Conservation (phyloP, 2,329 filamentous ascomycete species). For the Diaporthe nobilis region DNA sequence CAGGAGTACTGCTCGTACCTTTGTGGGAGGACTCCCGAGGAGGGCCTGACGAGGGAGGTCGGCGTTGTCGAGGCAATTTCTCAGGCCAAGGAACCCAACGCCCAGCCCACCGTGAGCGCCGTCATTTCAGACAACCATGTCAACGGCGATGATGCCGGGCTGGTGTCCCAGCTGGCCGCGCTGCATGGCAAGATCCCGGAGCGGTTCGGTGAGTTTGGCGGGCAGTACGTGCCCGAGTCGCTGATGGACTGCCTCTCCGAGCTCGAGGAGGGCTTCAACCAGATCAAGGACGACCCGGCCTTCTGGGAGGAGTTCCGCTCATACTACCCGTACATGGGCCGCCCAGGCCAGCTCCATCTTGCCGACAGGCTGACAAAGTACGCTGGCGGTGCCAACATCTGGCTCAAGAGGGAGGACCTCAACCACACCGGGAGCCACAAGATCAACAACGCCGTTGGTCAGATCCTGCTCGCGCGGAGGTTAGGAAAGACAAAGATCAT, state of each 20-base stretch:
- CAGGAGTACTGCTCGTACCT: slow-evolving; percentile 88
- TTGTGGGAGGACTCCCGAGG: slow-evolving; percentile 60
- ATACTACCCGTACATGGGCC: slow-evolving; percentile 97
- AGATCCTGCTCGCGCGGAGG: slow-evolving; percentile 86
- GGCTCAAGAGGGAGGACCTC: slow-evolving; percentile 96
- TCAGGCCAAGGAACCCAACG: slow-evolving; percentile 71
- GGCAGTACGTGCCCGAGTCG: slow-evolving; percentile 97
- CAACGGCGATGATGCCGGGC: slow-evolving; percentile 60
- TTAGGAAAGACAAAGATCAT: slow-evolving; percentile 98
- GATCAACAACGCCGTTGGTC: slow-evolving; percentile 98
- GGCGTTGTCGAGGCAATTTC: slow-evolving; percentile 78
- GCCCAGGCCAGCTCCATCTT: slow-evolving; percentile 91
- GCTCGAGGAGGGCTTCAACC: slow-evolving; percentile 91
- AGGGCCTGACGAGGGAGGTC: slow-evolving; percentile 72
- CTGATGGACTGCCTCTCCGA: slow-evolving; percentile 96
- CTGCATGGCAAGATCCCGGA: slow-evolving; percentile 86
- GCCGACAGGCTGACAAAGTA: slow-evolving; percentile 90
- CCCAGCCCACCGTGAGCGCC: slow-evolving; percentile 76
- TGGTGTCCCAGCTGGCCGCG: slow-evolving; percentile 88
- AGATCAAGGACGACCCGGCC: slow-evolving; percentile 85
- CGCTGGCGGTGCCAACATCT: slow-evolving; percentile 94
- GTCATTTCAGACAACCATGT: slow-evolving; percentile 69
- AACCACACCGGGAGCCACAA: slow-evolving; percentile 99
- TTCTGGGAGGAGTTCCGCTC: slow-evolving; percentile 99
- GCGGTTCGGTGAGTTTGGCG: slow-evolving; percentile 95